phyloP scores from a whole-genome alignment of 2,329 filamentous ascomycete species.

The Periconia sp. region DNA sequence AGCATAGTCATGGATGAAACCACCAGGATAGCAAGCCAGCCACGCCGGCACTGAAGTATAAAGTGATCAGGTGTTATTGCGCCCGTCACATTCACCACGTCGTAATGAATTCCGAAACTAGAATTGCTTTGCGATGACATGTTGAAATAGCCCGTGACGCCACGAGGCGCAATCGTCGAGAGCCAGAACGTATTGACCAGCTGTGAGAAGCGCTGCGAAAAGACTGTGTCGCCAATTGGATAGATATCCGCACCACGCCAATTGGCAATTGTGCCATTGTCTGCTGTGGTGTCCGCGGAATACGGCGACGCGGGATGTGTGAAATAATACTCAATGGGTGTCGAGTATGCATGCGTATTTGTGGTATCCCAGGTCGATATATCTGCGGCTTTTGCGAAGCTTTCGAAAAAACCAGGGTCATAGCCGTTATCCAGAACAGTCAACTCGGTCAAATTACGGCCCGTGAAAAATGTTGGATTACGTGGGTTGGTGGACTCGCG shows the following conservation, averaged over 20 bases:
- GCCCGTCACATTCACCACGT: neutral
- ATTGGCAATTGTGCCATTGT: too few species aligned
- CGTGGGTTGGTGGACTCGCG: too few species aligned
- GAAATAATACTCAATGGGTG: too few species aligned
- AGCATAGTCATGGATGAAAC: neutral
- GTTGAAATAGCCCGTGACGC: neutral
- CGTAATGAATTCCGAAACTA: neutral
- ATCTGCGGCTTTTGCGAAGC: too few species aligned
- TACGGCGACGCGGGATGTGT: too few species aligned
- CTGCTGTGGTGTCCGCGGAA: neutral
- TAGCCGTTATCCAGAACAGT: too few species aligned
- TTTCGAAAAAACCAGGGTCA: too few species aligned
- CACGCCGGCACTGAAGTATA: neutral
- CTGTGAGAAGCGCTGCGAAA: neutral
- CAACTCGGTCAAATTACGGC: too few species aligned
- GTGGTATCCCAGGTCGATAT: too few species aligned
- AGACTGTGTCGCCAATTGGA: neutral
- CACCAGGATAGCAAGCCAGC: neutral
- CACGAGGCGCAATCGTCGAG: neutral
- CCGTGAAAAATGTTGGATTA: too few species aligned
- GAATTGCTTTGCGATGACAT: neutral
- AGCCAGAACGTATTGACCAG: neutral
- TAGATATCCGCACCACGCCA: neutral
- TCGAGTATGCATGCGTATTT: too few species aligned
- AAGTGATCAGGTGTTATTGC: neutral